phyloP scores from a whole-genome alignment of 495 filamentous ascomycete genomes.

The Xylaria bambusicola region DNA sequence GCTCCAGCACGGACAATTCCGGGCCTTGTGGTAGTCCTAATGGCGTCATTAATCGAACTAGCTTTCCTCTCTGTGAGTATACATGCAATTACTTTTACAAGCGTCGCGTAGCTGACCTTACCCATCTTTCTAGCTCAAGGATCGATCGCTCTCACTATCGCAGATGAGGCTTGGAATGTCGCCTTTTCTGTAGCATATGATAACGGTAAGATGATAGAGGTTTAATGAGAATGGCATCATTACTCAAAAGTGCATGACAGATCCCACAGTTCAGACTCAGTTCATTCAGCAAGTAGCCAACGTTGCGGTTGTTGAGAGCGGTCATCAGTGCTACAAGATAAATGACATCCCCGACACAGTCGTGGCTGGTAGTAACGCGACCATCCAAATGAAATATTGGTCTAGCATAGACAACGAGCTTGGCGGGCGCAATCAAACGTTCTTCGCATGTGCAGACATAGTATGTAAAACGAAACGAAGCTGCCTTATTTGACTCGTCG shows the following conservation, averaged over 20 bases:
- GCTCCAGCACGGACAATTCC: slow-evolving; percentile 45
- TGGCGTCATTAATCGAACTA: slow-evolving; percentile 43
- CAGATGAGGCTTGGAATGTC: slow-evolving; percentile 51
- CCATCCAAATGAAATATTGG: slow-evolving; percentile 54
- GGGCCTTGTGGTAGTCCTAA: slow-evolving; percentile 50
- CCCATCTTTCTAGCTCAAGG: slow-evolving; percentile 25
- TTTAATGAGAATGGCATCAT: background rate
- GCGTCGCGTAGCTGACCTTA: slow-evolving; percentile 11
- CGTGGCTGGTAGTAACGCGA: slow-evolving; percentile 48
- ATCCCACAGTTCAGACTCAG: slow-evolving; percentile 46
- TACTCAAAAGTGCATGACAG: slow-evolving; percentile 12
- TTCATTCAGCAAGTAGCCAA: slow-evolving; percentile 45
- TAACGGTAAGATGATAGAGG: slow-evolving; percentile 33
- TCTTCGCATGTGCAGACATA: slow-evolving; percentile 56
- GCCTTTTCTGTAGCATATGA: slow-evolving; percentile 49
- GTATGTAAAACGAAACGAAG: slow-evolving; percentile 21
- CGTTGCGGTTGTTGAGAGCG: slow-evolving; percentile 40
- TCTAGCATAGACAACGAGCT: slow-evolving; percentile 42
- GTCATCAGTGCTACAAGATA: slow-evolving; percentile 55
- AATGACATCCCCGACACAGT: slow-evolving; percentile 40
- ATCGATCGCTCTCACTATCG: slow-evolving; percentile 37
- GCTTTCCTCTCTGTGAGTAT: slow-evolving; percentile 43
- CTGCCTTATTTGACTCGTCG: no score
- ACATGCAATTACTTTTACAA: background rate
- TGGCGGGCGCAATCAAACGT: slow-evolving; percentile 46